These are phyloP conservation scores for Colletotrichum navitas DNA, from an alignment of 2,329 filamentous ascomycete species.

Conservation along the genomic window DNA sequence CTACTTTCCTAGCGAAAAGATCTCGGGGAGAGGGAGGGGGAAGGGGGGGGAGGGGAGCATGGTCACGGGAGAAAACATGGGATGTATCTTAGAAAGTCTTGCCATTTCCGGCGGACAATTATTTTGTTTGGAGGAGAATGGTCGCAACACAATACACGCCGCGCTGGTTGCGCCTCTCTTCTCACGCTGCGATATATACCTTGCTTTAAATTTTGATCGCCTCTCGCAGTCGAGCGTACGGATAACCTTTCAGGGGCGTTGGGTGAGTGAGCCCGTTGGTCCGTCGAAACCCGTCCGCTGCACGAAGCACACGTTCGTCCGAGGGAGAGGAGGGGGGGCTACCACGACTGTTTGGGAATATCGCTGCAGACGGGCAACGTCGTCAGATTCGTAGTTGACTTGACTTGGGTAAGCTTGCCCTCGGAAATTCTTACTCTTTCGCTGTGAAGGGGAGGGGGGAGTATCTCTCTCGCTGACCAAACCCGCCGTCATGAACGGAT, in stretches of 20 bases:
- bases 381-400: no score
- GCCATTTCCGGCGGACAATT: not conserved
- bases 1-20: not conserved
- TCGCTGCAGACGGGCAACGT: no score
- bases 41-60: no score
- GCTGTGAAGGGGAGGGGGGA: no score
- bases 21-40: no score
- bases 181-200: not conserved
- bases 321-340: not conserved
- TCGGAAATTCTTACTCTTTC: no score
- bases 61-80: not conserved
- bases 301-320: conserved; percentile 14
- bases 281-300: not conserved
- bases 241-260: not conserved
- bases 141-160: conserved; percentile 5
- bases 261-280: not conserved
- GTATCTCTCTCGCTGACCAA: no score
- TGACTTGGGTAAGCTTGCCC: no score
- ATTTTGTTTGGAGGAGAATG: not conserved
- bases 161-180: conserved; percentile 5
- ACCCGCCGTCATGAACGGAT: not conserved
- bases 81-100: not conserved
- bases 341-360: not conserved
- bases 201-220: not conserved
- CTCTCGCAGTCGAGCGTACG: not conserved